Evolutionary conservation across 2,329 filamentous ascomycete genomes (phyloP), one percentile per base, ranked within the genome.

Genomic region (Cercospora sojina): DNA sequence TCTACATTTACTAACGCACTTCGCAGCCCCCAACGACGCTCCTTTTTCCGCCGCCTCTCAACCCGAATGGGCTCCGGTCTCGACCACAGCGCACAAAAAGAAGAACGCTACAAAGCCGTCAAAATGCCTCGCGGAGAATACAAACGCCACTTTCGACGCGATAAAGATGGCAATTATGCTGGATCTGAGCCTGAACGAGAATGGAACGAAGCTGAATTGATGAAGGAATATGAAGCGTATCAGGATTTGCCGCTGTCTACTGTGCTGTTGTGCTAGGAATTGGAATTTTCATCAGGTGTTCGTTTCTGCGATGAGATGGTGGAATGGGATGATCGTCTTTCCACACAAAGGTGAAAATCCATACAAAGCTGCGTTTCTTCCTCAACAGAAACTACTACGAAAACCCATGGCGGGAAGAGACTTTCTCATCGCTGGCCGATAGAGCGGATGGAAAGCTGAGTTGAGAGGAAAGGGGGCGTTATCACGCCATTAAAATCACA

Each of bases 81-180:
- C 13, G 67, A 70, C 49, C 65, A 67, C 27, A 63, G 53, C 16
- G 65, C 67, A 0, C 53, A 62, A 18, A 72, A 73, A 55, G 69
- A 70, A n/a, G 62, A 71, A 53, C 58, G 69, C 38, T 74, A 72
- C 63, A 74, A 72, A 58, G 70, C 71, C 2, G 63, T 77, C 60
- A 74, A 75, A 66, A 76, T 77, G 74, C 73, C 75, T 23, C 63
- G 75, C 13, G 59, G 69, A 10, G 75, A 75, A 13, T 76, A 76
- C 27, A 70, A 71, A 47, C 66, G 67, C 10, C 69, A 70, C 23
- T 74, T 74, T 56, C 67, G 64, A 20, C 69, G 69, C 27, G 74
- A 76, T 58, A 47, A 59, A 25, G 49, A 71, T 6, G 70, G 74
- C 1, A 71, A 70, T 20, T 76, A 76, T 68, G 72, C 65, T n/a